Percentiles rank a stretch among this genome's conserved stretches.
Conservation (phyloP, 306 rosid genomes). For the Vigna nakashimae region DNA sequence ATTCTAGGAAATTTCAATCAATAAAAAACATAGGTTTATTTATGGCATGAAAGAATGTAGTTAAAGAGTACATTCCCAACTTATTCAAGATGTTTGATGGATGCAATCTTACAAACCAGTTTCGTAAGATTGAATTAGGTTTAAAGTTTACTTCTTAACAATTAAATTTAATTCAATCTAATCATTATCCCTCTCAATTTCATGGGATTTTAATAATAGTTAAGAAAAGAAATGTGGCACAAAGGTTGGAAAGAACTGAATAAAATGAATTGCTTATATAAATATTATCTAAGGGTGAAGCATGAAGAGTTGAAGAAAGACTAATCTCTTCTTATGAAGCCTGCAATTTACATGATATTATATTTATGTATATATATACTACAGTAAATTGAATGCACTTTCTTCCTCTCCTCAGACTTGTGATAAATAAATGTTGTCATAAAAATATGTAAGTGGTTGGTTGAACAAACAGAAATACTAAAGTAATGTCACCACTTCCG, state of each 20-base stretch:
- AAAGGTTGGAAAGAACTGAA: conserved; percentile 10
- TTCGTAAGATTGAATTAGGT: no score
- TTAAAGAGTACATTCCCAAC: no score
- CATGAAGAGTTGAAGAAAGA: conserved; percentile 19
- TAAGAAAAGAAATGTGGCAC: background rate
- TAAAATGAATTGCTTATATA: conserved; percentile 30
- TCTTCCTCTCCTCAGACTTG: conserved; percentile 31
- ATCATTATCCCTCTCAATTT: background rate
- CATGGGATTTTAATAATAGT: background rate
- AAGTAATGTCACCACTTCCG: conserved; percentile 40
- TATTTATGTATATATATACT: conserved; percentile 22
- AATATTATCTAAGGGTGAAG: conserved; percentile 29
- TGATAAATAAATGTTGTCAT: conserved; percentile 39
- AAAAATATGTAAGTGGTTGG: conserved; percentile 36
- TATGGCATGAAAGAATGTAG: no score
- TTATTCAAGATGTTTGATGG: no score
- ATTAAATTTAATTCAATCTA: no score
- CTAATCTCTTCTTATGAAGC: conserved; percentile 41
- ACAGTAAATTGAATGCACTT: conserved; percentile 47
- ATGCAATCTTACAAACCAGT: no score
- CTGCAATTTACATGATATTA: conserved; percentile 39
- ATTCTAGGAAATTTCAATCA: no score
- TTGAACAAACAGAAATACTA: conserved; percentile 34
- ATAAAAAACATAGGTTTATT: no score
- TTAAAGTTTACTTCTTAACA: no score